These are phyloP conservation scores for Diaporthe ampelina DNA, from an alignment of 2,329 filamentous ascomycete genomes.

Conservation along the genomic window DNA sequence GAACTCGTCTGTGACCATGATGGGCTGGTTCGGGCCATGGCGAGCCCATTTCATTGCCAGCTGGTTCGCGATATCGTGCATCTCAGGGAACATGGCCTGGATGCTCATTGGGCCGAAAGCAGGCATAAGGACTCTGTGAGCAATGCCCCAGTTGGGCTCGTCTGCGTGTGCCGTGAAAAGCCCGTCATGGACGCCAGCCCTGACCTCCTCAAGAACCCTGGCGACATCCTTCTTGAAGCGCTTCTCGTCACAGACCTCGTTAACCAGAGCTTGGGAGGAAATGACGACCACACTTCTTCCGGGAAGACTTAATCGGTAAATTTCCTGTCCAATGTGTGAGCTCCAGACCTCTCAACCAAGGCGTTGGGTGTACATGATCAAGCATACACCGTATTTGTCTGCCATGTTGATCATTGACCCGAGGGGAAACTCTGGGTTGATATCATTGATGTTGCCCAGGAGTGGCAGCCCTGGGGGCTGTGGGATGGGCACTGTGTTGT, in stretches of 20 bases:
- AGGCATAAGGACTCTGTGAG: slow-evolving; percentile 75
- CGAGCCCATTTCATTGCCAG: slow-evolving; percentile 78
- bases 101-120: slow-evolving; percentile 80
- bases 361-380: not conserved
- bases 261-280: slow-evolving; percentile 57
- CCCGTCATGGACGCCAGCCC: slow-evolving; percentile 72
- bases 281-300: slow-evolving; percentile 39
- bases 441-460: slow-evolving; percentile 74
- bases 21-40: slow-evolving; percentile 68
- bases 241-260: slow-evolving; percentile 74
- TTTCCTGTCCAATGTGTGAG: slow-evolving; percentile 42
- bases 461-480: slow-evolving; percentile 74
- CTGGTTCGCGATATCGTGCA: slow-evolving; percentile 77
- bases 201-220: slow-evolving; percentile 65
- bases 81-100: slow-evolving; percentile 76
- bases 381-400: slow-evolving; percentile 72
- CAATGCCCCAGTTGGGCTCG: slow-evolving; percentile 75
- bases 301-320: slow-evolving; percentile 41
- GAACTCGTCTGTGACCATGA: slow-evolving; percentile 76
- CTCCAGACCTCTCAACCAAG: slow-evolving; percentile 25
- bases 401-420: slow-evolving; percentile 69
- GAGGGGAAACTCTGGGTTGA: slow-evolving; percentile 71
- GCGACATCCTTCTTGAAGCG: slow-evolving; percentile 71
- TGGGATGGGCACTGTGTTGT: slow-evolving; percentile 65
- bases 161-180: slow-evolving; percentile 67